Base-by-base conservation (phyloP, 192 early-diverging fungal genomes). In the Gryganskiella cystojenkinii region DNA sequence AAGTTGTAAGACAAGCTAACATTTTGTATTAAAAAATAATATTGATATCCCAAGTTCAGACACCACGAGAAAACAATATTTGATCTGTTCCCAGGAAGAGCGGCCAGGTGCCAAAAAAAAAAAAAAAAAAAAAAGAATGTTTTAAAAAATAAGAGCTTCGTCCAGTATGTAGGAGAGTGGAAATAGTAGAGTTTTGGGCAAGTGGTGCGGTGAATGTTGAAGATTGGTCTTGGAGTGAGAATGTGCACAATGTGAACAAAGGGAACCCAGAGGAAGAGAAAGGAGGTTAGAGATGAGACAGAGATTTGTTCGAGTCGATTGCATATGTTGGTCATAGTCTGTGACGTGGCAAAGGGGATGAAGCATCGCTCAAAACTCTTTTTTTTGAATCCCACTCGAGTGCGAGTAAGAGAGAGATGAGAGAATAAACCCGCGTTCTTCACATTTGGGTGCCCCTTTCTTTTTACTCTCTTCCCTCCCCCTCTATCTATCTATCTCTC, bases 291-390 rank as follows among this genome's bases (percentile, higher is more conserved):
- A 22, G 40, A n/a, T 28, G 4, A 11, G 15, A 30, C 14, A 4
- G 33, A 33, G 31, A 34, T 10, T 34, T 11, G 55, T 7, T 15
- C 34, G 7, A 2, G 15, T 28, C 33, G 15, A 33, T 20, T 44
- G 37, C 57, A n/a, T 24, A 25, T 59, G 22, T 9, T 20, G 14
- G 11, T 3, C 31, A 25, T 8, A 33, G 5, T 56, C 65, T 75
- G 72, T 76, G 72, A 76, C 72, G 73, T 78, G 73, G 64, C 73
- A 68, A 44, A 2, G 14, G 33, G 25, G 11, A 46, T 7, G 24
- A 31, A 66, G 13, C 42, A 22, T 20, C 19, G 17, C 11, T 42
- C 25, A 52, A 34, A 45, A 35, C 30, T 31, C 20, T 35, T 17
- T n/a, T 17, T 13, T 28, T 22, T 52, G 50, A 30, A 22, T 42